Base-by-base conservation (phyloP, 2,329 filamentous ascomycete genomes). In the Albifimbria verrucaria region DNA sequence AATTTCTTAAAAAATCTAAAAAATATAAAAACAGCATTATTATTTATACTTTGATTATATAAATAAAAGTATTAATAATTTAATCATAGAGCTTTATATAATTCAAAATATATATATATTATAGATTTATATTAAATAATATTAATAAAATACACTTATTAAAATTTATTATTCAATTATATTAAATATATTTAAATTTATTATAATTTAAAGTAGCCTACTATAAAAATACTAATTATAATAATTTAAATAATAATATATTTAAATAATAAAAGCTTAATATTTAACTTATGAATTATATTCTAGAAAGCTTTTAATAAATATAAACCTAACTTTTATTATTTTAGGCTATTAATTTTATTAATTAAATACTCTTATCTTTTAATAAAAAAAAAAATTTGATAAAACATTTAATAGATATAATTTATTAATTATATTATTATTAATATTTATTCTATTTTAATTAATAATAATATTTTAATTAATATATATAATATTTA, bases 281-380 rank as follows among this genome's bases (percentile, higher is more conserved):
- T n/a, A 10, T 10, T 36, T 36, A 36, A n/a, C n/a, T n/a, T 36
- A 36, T 36, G n/a, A 36, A 36, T 36, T 36, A 50, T 22, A 39
- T 21, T n/a, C 32, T n/a, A 12, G 24, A 36, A 36, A 36, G 28
- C n/a, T 36, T 36, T 36, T 36, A 36, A 10, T 36, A 36, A 36
- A 36, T 26, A 36, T 36, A 36, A 36, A 36, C n/a, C n/a, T n/a
- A 36, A 39, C 45, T 52, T 51, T 25, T 42, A 44, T 21, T 48
- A 48, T 48, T 50, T n/a, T 44, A 46, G 15, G 15, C 15, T 48
- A 48, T 48, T 17, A 47, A 32, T 36, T 52, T 47, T 21, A 23
- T 32, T 39, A 7, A 32, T 28, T 45, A 21, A 36, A 22, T 46
- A 52, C 5, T 32, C n/a, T 4, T 21, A 32, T 5, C 39, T 28